phyloP scores from a whole-genome alignment of 352 stramenopile species.

The Phytopythium cucurbitacearum region DNA sequence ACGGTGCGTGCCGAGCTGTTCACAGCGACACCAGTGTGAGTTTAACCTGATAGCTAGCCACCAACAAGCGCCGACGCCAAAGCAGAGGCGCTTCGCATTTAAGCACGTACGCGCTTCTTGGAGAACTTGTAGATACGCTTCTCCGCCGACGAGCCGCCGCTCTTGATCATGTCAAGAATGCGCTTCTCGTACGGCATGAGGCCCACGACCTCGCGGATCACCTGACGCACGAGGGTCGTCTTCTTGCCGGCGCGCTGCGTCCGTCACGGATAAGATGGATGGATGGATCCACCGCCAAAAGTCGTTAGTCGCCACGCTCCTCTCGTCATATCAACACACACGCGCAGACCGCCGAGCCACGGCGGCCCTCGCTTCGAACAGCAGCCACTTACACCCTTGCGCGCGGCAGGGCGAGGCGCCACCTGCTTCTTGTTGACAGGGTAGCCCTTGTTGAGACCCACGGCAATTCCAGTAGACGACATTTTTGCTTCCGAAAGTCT shows the following conservation, averaged over 20 bases:
- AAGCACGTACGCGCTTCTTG: slow-evolving; percentile 91
- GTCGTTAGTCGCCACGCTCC: slow-evolving; percentile 1
- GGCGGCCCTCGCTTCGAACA: slow-evolving; percentile 1
- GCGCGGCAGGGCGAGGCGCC: slow-evolving; percentile 71
- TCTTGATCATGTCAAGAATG: slow-evolving; percentile 99
- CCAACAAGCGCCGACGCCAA: not conserved
- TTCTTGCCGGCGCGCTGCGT: slow-evolving; percentile 89
- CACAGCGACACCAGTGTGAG: not conserved
- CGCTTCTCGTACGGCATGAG: slow-evolving; percentile 99
- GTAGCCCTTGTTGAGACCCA: slow-evolving; percentile 92
- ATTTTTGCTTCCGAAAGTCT: slow-evolving; percentile 86
- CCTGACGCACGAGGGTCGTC: slow-evolving; percentile 92
- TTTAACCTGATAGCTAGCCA: not conserved
- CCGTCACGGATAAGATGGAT: slow-evolving; percentile 10
- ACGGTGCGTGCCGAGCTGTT: slow-evolving; percentile 96
- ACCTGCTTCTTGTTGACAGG: slow-evolving; percentile 91
- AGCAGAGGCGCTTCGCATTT: not conserved
- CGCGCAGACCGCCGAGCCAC: not conserved
- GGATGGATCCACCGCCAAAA: slow-evolving; percentile 9
- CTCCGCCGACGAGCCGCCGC: slow-evolving; percentile 93
- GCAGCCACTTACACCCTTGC: slow-evolving; percentile 87
- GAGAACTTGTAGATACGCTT: slow-evolving; percentile 99
- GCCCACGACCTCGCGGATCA: slow-evolving; percentile 97
- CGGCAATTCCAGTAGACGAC: slow-evolving; percentile 90
- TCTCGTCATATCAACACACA: not conserved